Percentiles rank a stretch among this genome's conserved stretches.
These are phyloP conservation scores for Stephania yunnanensis DNA, from an alignment of 164 flowering plant species.

Conservation along the genomic window DNA sequence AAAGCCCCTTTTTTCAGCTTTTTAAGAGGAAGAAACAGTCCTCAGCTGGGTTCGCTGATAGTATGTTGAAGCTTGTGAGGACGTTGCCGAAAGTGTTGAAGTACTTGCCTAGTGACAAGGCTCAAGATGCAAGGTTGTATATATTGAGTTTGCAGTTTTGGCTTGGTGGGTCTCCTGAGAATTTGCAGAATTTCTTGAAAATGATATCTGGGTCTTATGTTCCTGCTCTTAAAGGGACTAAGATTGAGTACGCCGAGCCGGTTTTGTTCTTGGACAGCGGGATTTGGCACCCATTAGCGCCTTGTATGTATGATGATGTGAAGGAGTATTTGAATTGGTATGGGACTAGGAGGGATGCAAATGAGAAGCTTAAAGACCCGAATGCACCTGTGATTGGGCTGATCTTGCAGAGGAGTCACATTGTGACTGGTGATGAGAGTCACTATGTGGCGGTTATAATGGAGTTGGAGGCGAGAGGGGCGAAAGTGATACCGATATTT, in stretches of 20 bases:
- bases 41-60: slow-evolving; percentile 83
- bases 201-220: slow-evolving; percentile 95
- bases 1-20: slow-evolving; percentile 90
- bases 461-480: slow-evolving; percentile 96
- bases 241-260: slow-evolving; percentile 82
- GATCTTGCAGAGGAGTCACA: slow-evolving; percentile 84
- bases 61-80: slow-evolving; percentile 95
- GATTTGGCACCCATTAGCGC: slow-evolving; percentile 98
- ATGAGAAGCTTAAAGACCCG: slow-evolving; percentile 60
- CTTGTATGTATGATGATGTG: slow-evolving; percentile 95
- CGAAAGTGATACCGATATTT: slow-evolving; percentile 88
- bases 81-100: slow-evolving; percentile 96
- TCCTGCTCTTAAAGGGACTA: slow-evolving; percentile 72
- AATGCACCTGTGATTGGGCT: slow-evolving; percentile 78
- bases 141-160: slow-evolving; percentile 94
- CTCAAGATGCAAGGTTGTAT: slow-evolving; percentile 93
- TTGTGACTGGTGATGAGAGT: slow-evolving; percentile 95
- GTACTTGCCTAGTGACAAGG: slow-evolving; percentile 96
- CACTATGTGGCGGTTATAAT: slow-evolving; percentile 98
- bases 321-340: slow-evolving; percentile 99
- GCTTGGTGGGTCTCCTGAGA: slow-evolving; percentile 99
- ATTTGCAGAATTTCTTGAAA: slow-evolving; percentile 80
- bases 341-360: slow-evolving; percentile 78
- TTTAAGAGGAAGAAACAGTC: slow-evolving; percentile 81
- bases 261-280: slow-evolving; percentile 88